Base-by-base conservation (phyloP, 2,329 filamentous ascomycete genomes). In the Colletotrichum cereale region DNA sequence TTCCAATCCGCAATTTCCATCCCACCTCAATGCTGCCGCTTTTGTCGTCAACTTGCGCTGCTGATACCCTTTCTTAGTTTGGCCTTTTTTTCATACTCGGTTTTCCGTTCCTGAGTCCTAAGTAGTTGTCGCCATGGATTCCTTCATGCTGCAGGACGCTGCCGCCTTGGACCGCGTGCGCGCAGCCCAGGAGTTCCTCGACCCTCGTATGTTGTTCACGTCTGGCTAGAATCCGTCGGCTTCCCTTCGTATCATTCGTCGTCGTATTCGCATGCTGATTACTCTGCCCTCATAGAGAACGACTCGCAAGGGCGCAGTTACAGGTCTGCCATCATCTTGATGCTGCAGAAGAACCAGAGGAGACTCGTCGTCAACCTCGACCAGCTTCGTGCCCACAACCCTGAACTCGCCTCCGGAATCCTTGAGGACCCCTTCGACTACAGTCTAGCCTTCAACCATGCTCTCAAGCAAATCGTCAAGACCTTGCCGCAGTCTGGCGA, bases 401-500 rank as follows among this genome's bases (percentile, higher is more conserved):
- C 90, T 75, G 93, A 96, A 76, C 88, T 98, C 71, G 94, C 96
- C 75, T 86, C 89, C 68, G 91, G 91, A 62, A 87, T 99, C 47
- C 89, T 99, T 55, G 90, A 92, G 76, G 88, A 92, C 65, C 96
- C 96, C 1, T 98, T 98, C 83, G 94, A 97, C 78, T 97, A 92
- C 79, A 90, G 91, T 3, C 86, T 94, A 73, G 95, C 96, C 66
- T 98, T 99, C 83, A 93, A 99, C 80, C 88, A 90, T 75, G 96
- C 96, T 1, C 88, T 99, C 73, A 97, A 96, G 79, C 91, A 96
- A 74, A 92, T 98, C 63, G 91, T 98, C 74, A 89, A 92, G 78
- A 92, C 94, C 3, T 85, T 97, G 40, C 91, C 92, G 14, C 90
- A 93, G 77, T 90, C 93, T 50, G 90, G 94, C 2, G 88, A 92